These are phyloP conservation scores for Colletotrichum karsti DNA, from an alignment of 2,329 filamentous ascomycete genomes.

Conservation along the genomic window DNA sequence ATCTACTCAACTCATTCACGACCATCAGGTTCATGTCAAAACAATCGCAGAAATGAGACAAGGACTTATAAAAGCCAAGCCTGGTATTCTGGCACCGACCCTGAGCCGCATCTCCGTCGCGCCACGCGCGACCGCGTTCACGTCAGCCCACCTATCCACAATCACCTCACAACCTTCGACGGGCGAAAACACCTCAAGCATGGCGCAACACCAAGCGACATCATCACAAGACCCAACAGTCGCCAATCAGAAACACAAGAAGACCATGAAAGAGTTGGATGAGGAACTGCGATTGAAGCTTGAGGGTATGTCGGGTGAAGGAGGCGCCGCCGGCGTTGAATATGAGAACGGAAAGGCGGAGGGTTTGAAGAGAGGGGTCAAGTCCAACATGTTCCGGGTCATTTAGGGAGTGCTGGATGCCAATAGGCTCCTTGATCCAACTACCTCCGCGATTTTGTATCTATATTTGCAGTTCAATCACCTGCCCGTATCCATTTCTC, in stretches of 20 bases:
- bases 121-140: too few relatives aligned
- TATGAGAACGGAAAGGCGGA: slow-evolving; percentile 78
- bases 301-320: slow-evolving; percentile 73
- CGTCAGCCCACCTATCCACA: background rate
- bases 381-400: slow-evolving; percentile 80
- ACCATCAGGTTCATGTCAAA: too few relatives aligned
- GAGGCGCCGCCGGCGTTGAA: slow-evolving; percentile 76
- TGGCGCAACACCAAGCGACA: background rate
- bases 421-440: background rate
- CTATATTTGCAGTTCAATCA: too few relatives aligned
- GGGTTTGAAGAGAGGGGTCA: slow-evolving; percentile 77
- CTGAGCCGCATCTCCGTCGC: too few relatives aligned
- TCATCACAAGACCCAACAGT: background rate
- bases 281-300: slow-evolving; percentile 72
- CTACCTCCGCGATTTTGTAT: too few relatives aligned
- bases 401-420: slow-evolving; percentile 51
- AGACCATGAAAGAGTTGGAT: slow-evolving; percentile 71
- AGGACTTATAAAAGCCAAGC: too few relatives aligned
- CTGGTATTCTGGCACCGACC: too few relatives aligned
- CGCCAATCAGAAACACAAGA: slow-evolving; percentile 36
- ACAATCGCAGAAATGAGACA: too few relatives aligned
- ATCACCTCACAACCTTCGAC: background rate
- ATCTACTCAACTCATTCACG: too few relatives aligned
- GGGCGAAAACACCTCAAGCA: background rate
- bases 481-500: background rate